phyloP scores from a whole-genome alignment of 2,329 filamentous ascomycete species.

The Colletotrichum orchidophilum region DNA sequence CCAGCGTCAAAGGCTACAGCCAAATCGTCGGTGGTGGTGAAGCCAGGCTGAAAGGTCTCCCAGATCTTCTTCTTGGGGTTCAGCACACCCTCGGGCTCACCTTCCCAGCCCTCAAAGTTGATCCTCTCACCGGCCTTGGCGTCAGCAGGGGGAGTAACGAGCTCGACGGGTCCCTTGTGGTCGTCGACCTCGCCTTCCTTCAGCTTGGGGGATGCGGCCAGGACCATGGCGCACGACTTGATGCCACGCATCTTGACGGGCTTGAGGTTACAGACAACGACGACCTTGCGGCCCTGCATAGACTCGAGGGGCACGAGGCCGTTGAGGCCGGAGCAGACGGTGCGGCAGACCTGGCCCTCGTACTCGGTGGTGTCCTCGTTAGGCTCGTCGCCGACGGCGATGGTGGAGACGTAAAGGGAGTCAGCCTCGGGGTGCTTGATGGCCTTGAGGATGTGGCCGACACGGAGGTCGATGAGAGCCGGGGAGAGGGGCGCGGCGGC shows the following conservation, averaged over 20 bases:
- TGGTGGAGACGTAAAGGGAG: slow-evolving; percentile 93
- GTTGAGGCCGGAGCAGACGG: slow-evolving; percentile 96
- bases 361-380: slow-evolving; percentile 92
- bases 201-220: slow-evolving; percentile 87
- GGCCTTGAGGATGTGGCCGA: slow-evolving; percentile 97
- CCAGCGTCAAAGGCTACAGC: slow-evolving; percentile 89
- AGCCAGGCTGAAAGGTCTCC: slow-evolving; percentile 96
- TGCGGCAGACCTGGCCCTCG: slow-evolving; percentile 91
- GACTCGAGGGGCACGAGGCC: slow-evolving; percentile 91
- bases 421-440: slow-evolving; percentile 97
- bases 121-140: slow-evolving; percentile 87
- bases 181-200: slow-evolving; percentile 85
- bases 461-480: slow-evolving; percentile 89
- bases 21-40: slow-evolving; percentile 83
- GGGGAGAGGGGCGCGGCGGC: slow-evolving; percentile 83
- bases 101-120: slow-evolving; percentile 93
- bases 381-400: slow-evolving; percentile 89
- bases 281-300: slow-evolving; percentile 96
- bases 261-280: slow-evolving; percentile 97
- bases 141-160: slow-evolving; percentile 83
- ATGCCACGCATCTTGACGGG: slow-evolving; percentile 98
- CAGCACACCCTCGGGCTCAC: slow-evolving; percentile 89
- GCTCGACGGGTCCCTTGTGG: slow-evolving; percentile 90
- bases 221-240: slow-evolving; percentile 85
- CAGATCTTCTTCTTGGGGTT: slow-evolving; percentile 99